These are phyloP conservation scores for Hansenula anomala DNA, from an alignment of 1,139 yeast genomes.

Conservation along the genomic window DNA sequence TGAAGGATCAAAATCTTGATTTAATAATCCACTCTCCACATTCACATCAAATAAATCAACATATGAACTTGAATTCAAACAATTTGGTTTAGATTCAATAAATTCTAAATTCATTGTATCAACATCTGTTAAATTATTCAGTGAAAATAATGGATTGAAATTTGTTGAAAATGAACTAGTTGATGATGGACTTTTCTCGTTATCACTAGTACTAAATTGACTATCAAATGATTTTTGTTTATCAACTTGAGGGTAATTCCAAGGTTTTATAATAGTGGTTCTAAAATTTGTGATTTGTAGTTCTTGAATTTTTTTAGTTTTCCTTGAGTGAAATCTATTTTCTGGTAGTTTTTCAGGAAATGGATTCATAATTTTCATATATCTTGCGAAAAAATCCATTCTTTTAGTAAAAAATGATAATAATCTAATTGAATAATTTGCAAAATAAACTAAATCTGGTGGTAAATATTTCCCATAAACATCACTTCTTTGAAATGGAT, in stretches of 20 bases:
- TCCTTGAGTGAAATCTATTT: conserved; percentile 18
- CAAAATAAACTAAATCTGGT: conserved; percentile 7
- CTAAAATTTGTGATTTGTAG: conserved; percentile 10
- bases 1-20: conserved; percentile 16
- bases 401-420: conserved; percentile 18
- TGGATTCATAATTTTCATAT: conserved; percentile 11
- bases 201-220: too few relatives aligned
- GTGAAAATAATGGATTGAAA: conserved; percentile 10
- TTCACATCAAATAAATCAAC: neutral
- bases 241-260: conserved; percentile 16
- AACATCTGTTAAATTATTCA: conserved; percentile 1
- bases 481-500: conserved; percentile 12
- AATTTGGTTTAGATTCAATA: too few relatives aligned
- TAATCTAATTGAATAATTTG: conserved; percentile 14
- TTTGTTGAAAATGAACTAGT: conserved; percentile 8
- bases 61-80: too few relatives aligned
- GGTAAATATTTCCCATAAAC: conserved; percentile 3
- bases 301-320: conserved; percentile 12
- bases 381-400: conserved; percentile 13
- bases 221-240: neutral
- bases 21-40: conserved; percentile 9
- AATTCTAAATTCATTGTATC: neutral
- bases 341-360: conserved; percentile 13
- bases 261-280: conserved; percentile 5
- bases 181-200: conserved; percentile 2